Conservation (phyloP, 2,329 filamentous ascomycete species). For the Pyrenophora teres region DNA sequence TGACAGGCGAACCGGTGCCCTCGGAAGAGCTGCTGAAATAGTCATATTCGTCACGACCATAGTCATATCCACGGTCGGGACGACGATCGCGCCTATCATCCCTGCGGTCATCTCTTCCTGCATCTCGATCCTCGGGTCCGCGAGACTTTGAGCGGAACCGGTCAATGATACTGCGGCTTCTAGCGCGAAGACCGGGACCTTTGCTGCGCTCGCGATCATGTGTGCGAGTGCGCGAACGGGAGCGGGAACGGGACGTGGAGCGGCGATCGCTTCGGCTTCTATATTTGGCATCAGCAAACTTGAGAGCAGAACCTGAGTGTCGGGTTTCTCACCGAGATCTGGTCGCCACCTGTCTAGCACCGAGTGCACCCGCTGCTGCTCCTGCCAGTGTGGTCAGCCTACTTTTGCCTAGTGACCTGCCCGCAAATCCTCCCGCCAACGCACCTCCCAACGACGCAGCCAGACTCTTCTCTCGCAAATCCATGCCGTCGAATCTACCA, state of each 20-base stretch:
- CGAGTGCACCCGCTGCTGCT: constrained; percentile 43
- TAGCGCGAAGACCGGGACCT: constrained; percentile 26
- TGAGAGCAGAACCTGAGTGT: not conserved
- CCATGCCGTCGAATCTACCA: constrained; percentile 44
- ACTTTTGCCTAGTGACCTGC: constrained; percentile 38
- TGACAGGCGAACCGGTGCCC: constrained; percentile 19
- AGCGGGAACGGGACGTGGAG: constrained; percentile 23
- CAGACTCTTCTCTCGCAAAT: constrained; percentile 39
- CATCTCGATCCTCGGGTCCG: constrained; percentile 20
- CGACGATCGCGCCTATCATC: constrained; percentile 18
- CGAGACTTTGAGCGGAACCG: constrained; percentile 34
- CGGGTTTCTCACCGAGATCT: constrained; percentile 16
- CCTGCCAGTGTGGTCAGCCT: constrained; percentile 46
- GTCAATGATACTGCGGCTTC: constrained; percentile 32
- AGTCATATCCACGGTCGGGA: constrained; percentile 24
- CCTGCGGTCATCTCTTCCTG: constrained; percentile 5
- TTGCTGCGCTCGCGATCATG: constrained; percentile 20
- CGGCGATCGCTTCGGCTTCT: constrained; percentile 28
- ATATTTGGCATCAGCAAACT: constrained; percentile 1
- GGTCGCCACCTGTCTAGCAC: constrained; percentile 32
- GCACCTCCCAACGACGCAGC: constrained; percentile 47
- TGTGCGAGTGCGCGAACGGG: constrained; percentile 23
- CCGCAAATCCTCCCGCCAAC: constrained; percentile 46
- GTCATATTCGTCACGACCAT: constrained; percentile 22
- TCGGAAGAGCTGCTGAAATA: constrained; percentile 23